Evolutionary conservation across 306 rosid genomes (phyloP), one percentile per base, ranked within the genome.

Genomic region (Comarum palustre): DNA sequence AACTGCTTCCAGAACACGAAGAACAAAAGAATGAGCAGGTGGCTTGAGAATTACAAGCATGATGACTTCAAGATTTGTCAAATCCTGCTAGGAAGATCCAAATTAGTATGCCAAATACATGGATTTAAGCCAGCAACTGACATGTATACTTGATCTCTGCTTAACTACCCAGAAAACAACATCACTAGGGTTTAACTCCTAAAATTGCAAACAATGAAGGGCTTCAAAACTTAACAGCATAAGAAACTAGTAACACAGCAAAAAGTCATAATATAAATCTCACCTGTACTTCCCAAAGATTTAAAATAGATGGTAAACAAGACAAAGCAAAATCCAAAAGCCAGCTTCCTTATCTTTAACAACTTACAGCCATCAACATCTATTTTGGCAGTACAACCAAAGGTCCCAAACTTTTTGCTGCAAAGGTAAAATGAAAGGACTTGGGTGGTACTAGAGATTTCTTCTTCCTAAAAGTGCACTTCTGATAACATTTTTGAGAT

Each of bases 301-400:
- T 60, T 60, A 2, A 80, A 78, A 78, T 76, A 85, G 86, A 82
- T 71, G 72, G 73, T 75, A 76, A 65, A 83, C 77, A 78, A 60
- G 77, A 83, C 81, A 81, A 81, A 77, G 82, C 79, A 86, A 75
- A 75, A 84, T 81, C 72, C 68, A 71, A 78, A 87, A 84, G 82
- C 82, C 79, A 84, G 71, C 75, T 85, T 84, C 72, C 70, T 34
- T 46, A 8, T 70, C 64, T 69, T 77, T 62, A 77, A 68, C 79
- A 75, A 76, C 85, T 76, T 75, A 77, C 79, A 77, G 77, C 84
- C 80, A 57, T 74, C 57, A 79, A 75, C 78, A 84, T 68, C 79
- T 65, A 51, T 77, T 68, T 58, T 60, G 75, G 84, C 61, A 81
- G 77, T 80, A 71, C 79, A 73, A 80, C 80, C 80, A 73, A 82